These are phyloP conservation scores for Clavariopsis aquatica DNA, from an alignment of 495 filamentous ascomycete genomes.

Conservation along the genomic window DNA sequence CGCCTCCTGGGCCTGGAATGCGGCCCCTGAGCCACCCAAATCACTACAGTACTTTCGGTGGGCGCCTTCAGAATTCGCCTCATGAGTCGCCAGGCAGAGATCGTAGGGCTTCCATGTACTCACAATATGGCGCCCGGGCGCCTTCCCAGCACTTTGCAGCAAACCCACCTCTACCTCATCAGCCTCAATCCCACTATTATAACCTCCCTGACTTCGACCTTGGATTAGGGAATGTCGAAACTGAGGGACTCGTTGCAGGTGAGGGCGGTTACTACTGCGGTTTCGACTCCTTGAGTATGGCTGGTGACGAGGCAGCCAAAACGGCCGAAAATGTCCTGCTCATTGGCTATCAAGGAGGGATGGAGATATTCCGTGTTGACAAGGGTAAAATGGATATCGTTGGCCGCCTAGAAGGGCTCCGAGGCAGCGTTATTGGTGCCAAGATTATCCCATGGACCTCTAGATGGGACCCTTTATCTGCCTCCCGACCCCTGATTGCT, in stretches of 20 bases:
- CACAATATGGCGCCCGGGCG: conserved; percentile 50
- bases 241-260: conserved; percentile 56
- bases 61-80: conserved; percentile 38
- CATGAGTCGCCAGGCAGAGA: conserved; percentile 30
- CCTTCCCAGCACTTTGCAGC: conserved; percentile 42
- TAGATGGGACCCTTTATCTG: conserved; percentile 46
- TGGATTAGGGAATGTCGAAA: conserved; percentile 38
- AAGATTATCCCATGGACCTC: conserved; percentile 70
- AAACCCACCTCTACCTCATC: conserved; percentile 75
- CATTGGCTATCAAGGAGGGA: conserved; percentile 70
- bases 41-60: conserved; percentile 39
- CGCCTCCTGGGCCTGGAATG: conserved; percentile 27
- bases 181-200: conserved; percentile 73
- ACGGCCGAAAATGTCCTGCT: conserved; percentile 69
- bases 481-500: conserved; percentile 65
- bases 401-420: conserved; percentile 69
- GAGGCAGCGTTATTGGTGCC: conserved; percentile 77
- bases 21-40: conserved; percentile 42
- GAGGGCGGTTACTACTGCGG: conserved; percentile 71
- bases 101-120: conserved; percentile 61
- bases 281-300: conserved; percentile 67
- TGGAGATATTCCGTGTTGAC: conserved; percentile 71
- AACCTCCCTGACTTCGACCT: conserved; percentile 59
- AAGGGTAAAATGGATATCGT: conserved; percentile 65
- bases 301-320: conserved; percentile 50